A percentile compares a stretch with the other conserved stretches of the same genome.
Conservation (phyloP, 805 yeast species). For the Sugiyamaella valdiviana region DNA sequence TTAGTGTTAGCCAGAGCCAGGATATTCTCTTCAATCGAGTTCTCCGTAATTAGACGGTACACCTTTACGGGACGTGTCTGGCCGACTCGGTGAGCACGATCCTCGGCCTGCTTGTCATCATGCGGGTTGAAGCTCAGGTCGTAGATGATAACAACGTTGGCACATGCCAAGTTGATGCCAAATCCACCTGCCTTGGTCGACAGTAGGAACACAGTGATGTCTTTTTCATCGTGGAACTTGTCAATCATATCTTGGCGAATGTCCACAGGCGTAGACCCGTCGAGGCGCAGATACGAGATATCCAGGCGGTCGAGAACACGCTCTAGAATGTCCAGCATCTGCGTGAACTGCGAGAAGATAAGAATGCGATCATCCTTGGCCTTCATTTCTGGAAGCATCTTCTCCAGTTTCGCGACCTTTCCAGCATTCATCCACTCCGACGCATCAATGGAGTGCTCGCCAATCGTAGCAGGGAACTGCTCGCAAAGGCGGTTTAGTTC, state of each 20-base stretch:
- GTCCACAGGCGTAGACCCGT: conserved; percentile 92
- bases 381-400: conserved; percentile 53
- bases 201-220: conserved; percentile 77
- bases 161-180: conserved; percentile 94
- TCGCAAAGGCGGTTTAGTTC: conserved; percentile 73
- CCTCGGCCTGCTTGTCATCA: conserved; percentile 98
- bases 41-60: conserved; percentile 60
- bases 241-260: conserved; percentile 89
- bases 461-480: conserved; percentile 60
- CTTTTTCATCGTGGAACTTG: conserved; percentile 71
- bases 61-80: conserved; percentile 82
- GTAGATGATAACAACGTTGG: conserved; percentile 83
- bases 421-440: conserved; percentile 66
- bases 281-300: conserved; percentile 74
- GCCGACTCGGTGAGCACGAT: conserved; percentile 96
- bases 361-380: conserved; percentile 58
- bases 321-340: conserved; percentile 83
- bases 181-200: conserved; percentile 99
- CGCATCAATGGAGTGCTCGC: conserved; percentile 46
- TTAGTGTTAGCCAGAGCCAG: conserved; percentile 82
- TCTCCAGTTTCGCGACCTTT: conserved; percentile 54
- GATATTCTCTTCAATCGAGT: conserved; percentile 86
- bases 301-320: conserved; percentile 55
- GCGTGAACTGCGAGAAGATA: conserved; percentile 88
- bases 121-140: conserved; percentile 97